phyloP scores from a whole-genome alignment of 192 early-diverging fungal species.

The Coemansia sp. region DNA sequence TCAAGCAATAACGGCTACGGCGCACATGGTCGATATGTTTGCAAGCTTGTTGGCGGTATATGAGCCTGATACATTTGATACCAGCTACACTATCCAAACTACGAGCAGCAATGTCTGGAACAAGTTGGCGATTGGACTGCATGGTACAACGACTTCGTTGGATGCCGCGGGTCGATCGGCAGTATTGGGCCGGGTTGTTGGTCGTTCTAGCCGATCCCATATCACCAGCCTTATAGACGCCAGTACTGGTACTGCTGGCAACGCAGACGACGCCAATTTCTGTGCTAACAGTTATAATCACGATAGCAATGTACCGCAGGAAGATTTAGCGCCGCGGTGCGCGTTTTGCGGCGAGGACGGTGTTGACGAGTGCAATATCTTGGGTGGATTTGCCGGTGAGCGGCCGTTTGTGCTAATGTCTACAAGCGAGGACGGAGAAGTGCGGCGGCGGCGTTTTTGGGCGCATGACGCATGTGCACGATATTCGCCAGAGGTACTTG shows the following conservation, averaged over 20 bases:
- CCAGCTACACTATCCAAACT: constrained; percentile 10
- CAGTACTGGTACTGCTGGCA: not conserved
- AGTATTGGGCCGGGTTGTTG: constrained; percentile 15
- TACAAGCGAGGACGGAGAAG: constrained; percentile 54
- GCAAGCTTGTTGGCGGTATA: constrained; percentile 20
- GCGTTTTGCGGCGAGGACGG: constrained; percentile 65
- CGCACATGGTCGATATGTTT: constrained; percentile 16
- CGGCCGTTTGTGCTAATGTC: constrained; percentile 61
- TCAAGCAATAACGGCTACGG: not conserved
- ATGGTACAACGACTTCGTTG: constrained; percentile 40
- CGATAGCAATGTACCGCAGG: not conserved
- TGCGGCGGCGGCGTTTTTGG: constrained; percentile 69
- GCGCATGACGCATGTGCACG: constrained; percentile 80
- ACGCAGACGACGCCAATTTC: not conserved
- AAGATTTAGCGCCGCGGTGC: constrained; percentile 22
- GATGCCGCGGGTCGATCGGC: constrained; percentile 13
- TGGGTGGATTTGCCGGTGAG: constrained; percentile 32
- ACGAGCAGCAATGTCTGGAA: constrained; percentile 18
- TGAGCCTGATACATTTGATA: constrained; percentile 42
- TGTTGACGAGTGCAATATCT: not conserved
- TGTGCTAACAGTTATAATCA: not conserved
- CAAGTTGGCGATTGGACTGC: constrained; percentile 43
- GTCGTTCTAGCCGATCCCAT: constrained; percentile 12
- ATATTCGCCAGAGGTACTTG: constrained; percentile 82
- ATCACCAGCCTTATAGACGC: constrained; percentile 15